A percentile compares a stretch with the other conserved stretches of the same genome.
phyloP scores from a whole-genome alignment of 768 basidiomycete species.

The Tremella fuciformis region DNA sequence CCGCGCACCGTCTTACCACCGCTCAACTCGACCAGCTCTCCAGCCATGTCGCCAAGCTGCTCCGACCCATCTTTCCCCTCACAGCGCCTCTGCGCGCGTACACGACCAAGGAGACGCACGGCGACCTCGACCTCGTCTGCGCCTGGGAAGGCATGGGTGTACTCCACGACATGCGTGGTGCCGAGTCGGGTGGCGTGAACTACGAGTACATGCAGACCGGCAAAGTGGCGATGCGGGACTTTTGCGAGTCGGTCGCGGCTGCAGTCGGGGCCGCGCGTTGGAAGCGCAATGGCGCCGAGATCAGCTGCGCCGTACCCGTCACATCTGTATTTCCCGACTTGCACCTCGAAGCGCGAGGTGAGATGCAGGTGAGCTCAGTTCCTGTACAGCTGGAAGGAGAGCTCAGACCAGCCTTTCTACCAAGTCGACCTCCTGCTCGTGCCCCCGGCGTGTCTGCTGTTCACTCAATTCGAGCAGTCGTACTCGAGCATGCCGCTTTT shows the following conservation, averaged over 20 bases:
- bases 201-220: background rate
- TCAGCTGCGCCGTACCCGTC: background rate
- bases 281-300: background rate
- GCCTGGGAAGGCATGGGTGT: slow-evolving; percentile 12
- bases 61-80: slow-evolving; percentile 10
- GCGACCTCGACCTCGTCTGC: slow-evolving; percentile 35
- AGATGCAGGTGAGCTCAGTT: slow-evolving; percentile 1
- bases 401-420: slow-evolving; percentile 28
- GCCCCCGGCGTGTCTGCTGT: slow-evolving; percentile 14
- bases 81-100: slow-evolving; percentile 7
- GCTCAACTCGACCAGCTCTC: slow-evolving; percentile 15
- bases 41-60: background rate
- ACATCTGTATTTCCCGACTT: background rate
- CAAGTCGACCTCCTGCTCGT: slow-evolving; percentile 36
- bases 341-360: background rate
- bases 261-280: background rate
- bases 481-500: slow-evolving; percentile 26
- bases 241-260: background rate
- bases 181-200: slow-evolving; percentile 4
- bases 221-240: background rate
- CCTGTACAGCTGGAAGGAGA: background rate
- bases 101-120: slow-evolving; percentile 28
- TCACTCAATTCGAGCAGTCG: slow-evolving; percentile 20
- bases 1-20: slow-evolving; percentile 28
- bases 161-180: background rate